Percentiles rank a stretch among this genome's conserved stretches.
Evolutionary conservation across 2,329 filamentous ascomycete genomes (phyloP).

Genomic region (Fusarium poae): DNA sequence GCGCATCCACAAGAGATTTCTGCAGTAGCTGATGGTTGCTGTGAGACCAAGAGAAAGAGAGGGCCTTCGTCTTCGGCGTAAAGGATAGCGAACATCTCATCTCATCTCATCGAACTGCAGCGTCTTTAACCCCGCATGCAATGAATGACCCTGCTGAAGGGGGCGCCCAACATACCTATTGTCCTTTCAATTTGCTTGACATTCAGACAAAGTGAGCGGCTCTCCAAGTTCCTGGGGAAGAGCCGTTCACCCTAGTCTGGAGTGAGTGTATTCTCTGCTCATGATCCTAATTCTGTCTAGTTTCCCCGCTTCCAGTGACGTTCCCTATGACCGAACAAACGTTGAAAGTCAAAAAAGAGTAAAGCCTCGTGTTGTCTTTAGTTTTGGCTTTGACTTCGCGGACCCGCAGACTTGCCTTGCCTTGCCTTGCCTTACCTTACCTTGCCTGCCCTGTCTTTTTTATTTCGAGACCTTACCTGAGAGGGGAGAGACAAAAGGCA

Average conservation of each 20-base stretch:
- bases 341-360: slow-evolving; percentile 7
- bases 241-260: slow-evolving; percentile 41
- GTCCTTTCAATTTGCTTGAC: neutral
- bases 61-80: slow-evolving; percentile 41
- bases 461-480: neutral
- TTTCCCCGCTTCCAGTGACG: slow-evolving; percentile 36
- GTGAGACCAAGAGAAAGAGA: slow-evolving; percentile 18
- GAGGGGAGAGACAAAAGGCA: neutral
- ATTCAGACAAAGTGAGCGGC: slow-evolving; percentile 17
- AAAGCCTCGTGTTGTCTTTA: slow-evolving; percentile 11
- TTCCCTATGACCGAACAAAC: slow-evolving; percentile 44
- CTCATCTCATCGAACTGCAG: neutral
- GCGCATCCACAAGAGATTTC: neutral
- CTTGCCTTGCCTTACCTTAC: neutral
- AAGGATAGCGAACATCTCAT: slow-evolving; percentile 47
- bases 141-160: neutral
- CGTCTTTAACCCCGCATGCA: slow-evolving; percentile 41
- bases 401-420: slow-evolving; percentile 45
- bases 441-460: slow-evolving; percentile 1
- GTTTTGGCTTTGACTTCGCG: slow-evolving; percentile 39
- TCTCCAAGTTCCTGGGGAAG: slow-evolving; percentile 39
- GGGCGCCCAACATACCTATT: neutral
- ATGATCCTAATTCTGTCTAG: slow-evolving; percentile 20
- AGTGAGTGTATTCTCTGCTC: neutral
- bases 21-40: slow-evolving; percentile 20